Evolutionary conservation across 2,329 filamentous ascomycete genomes (phyloP).

Genomic region (Neurospora crassa): DNA sequence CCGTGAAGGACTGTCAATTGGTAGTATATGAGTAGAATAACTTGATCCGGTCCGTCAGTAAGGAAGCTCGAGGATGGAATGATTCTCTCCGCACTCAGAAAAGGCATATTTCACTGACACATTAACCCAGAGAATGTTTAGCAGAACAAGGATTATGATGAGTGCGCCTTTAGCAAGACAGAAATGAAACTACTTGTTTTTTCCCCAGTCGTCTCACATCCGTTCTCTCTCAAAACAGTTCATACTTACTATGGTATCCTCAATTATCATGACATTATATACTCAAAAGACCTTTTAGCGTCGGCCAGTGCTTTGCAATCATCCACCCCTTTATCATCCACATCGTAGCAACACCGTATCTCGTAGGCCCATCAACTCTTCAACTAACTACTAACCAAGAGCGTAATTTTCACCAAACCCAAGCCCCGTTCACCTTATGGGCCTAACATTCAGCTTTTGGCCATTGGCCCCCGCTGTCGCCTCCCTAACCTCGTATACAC

Average conservation of each 20-base stretch:
- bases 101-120: not conserved
- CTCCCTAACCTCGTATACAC: conserved; percentile 28
- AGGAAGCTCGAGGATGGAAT: not conserved
- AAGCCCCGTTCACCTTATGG: not conserved
- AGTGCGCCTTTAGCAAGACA: not conserved
- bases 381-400: not conserved
- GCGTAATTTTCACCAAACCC: not conserved
- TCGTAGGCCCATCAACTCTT: not conserved
- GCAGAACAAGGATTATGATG: not conserved
- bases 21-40: not conserved
- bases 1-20: no score
- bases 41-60: not conserved
- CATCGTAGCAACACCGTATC: not conserved
- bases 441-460: not conserved
- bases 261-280: not conserved
- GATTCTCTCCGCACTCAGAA: not conserved
- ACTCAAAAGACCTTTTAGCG: not conserved
- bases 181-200: not conserved
- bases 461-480: not conserved
- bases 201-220: not conserved
- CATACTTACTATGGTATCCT: not conserved
- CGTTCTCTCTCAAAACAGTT: not conserved
- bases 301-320: not conserved
- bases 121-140: not conserved
- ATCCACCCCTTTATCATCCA: not conserved